Percentiles rank a stretch among this genome's conserved stretches.
These are phyloP conservation scores for Fusarium scirpi DNA, from an alignment of 2,329 filamentous ascomycete species.

Conservation along the genomic window DNA sequence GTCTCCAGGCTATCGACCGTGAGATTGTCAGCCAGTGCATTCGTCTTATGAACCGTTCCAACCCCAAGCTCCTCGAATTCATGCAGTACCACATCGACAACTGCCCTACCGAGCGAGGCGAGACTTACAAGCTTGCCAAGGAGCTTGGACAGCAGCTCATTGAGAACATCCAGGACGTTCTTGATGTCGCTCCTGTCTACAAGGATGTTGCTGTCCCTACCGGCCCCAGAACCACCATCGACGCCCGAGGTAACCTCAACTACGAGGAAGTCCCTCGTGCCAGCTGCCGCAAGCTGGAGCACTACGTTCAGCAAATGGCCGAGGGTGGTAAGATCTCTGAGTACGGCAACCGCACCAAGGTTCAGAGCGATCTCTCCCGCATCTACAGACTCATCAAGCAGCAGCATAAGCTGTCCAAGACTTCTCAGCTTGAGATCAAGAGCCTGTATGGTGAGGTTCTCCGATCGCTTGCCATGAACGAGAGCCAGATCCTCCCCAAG, in stretches of 20 bases:
- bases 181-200: slow-evolving; percentile 86
- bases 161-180: slow-evolving; percentile 95
- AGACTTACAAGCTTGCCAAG: slow-evolving; percentile 98
- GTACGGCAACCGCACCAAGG: slow-evolving; percentile 97
- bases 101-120: slow-evolving; percentile 94
- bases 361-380: slow-evolving; percentile 92
- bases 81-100: slow-evolving; percentile 99
- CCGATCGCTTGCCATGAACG: slow-evolving; percentile 95
- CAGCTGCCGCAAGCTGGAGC: slow-evolving; percentile 95
- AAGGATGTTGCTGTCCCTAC: slow-evolving; percentile 96
- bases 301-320: slow-evolving; percentile 98
- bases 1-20: slow-evolving; percentile 90
- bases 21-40: slow-evolving; percentile 99
- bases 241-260: slow-evolving; percentile 90
- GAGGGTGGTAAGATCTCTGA: slow-evolving; percentile 98
- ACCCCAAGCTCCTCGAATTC: slow-evolving; percentile 94
- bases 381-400: slow-evolving; percentile 99
- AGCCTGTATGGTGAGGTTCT: slow-evolving; percentile 93
- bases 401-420: slow-evolving; percentile 97
- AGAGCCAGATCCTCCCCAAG: slow-evolving; percentile 94
- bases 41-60: slow-evolving; percentile 98
- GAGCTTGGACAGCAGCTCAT: slow-evolving; percentile 93
- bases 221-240: slow-evolving; percentile 91
- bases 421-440: slow-evolving; percentile 96
- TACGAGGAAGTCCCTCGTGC: slow-evolving; percentile 89